These are phyloP conservation scores for Taphrina pruni DNA, from an alignment of 1,139 yeast genomes.

Conservation along the genomic window DNA sequence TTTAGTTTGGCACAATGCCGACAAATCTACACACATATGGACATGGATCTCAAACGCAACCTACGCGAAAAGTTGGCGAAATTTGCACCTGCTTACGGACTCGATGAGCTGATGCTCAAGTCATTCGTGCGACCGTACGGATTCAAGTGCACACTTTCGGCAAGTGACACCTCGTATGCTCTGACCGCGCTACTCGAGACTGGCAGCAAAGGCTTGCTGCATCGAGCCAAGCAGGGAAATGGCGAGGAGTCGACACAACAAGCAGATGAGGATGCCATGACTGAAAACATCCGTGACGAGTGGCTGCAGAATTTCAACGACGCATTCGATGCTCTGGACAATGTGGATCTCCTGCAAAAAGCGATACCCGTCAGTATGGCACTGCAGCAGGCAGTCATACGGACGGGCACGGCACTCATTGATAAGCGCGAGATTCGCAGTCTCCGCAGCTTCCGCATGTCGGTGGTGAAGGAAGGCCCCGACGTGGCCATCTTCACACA, in stretches of 20 bases:
- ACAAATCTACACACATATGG: conserved; percentile 93
- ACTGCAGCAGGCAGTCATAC: conserved; percentile 82
- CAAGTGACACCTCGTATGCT: conserved; percentile 92
- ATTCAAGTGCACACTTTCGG: conserved; percentile 82
- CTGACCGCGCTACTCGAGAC: conserved; percentile 79
- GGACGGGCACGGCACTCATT: conserved; percentile 84
- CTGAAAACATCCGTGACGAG: conserved; percentile 58
- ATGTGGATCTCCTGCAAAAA: conserved; percentile 64
- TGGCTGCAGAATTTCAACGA: conserved; percentile 94
- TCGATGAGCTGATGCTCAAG: conserved; percentile 80
- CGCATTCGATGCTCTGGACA: conserved; percentile 89
- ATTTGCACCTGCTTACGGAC: conserved; percentile 75
- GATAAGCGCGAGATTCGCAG: conserved; percentile 82
- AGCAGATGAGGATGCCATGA: conserved; percentile 46
- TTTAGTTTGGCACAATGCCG: conserved; percentile 84
- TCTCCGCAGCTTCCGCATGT: conserved; percentile 78
- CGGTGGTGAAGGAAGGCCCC: conserved; percentile 89
- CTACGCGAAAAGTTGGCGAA: conserved; percentile 71
- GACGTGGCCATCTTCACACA: conserved; percentile 78
- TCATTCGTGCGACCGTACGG: conserved; percentile 90
- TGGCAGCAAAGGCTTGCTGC: conserved; percentile 46
- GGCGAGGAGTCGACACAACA: conserved; percentile 41
- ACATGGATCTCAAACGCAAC: conserved; percentile 74
- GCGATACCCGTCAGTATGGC: conserved; percentile 82
- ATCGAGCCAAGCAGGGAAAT: conserved; percentile 36